These are phyloP conservation scores for Boletus vermiculosoides DNA, from an alignment of 768 basidiomycete genomes.

Conservation along the genomic window DNA sequence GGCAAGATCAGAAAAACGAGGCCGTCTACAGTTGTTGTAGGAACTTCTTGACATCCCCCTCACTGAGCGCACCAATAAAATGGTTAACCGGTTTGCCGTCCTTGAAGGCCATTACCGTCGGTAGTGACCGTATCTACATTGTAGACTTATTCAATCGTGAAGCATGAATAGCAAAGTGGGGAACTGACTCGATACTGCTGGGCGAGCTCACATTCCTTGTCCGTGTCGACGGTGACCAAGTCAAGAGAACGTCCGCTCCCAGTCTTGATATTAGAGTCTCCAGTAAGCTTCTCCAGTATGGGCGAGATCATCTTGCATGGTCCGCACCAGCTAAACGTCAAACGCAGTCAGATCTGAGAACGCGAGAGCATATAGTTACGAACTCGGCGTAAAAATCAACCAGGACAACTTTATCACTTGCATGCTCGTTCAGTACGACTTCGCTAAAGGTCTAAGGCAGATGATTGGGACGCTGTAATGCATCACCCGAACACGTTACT, in stretches of 20 bases:
- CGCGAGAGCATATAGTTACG: conserved; percentile 26
- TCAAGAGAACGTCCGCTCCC: conserved; percentile 61
- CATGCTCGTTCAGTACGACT: conserved; percentile 29
- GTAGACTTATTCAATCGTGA: not conserved
- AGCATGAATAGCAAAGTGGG: not conserved
- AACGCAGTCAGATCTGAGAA: conserved; percentile 1
- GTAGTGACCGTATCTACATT: conserved; percentile 70
- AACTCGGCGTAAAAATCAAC: conserved; percentile 85
- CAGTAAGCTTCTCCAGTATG: conserved; percentile 58
- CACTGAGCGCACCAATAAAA: conserved; percentile 61
- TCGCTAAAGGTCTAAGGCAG: conserved; percentile 35
- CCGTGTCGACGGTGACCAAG: conserved; percentile 68
- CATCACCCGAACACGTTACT: not conserved
- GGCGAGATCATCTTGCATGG: conserved; percentile 77
- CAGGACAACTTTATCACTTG: conserved; percentile 54
- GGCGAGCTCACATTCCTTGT: conserved; percentile 52
- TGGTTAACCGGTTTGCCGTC: conserved; percentile 56
- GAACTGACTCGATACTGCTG: conserved; percentile 44
- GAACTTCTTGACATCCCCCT: conserved; percentile 44
- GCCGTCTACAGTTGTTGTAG: conserved; percentile 38
- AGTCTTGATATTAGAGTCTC: conserved; percentile 42
- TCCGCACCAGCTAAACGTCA: conserved; percentile 62
- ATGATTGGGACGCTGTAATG: not conserved
- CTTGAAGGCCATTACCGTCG: conserved; percentile 76
- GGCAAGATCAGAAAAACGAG: not conserved